Base-by-base conservation (phyloP, 176 grass and related monocot genomes). In the Puya raimondii region DNA sequence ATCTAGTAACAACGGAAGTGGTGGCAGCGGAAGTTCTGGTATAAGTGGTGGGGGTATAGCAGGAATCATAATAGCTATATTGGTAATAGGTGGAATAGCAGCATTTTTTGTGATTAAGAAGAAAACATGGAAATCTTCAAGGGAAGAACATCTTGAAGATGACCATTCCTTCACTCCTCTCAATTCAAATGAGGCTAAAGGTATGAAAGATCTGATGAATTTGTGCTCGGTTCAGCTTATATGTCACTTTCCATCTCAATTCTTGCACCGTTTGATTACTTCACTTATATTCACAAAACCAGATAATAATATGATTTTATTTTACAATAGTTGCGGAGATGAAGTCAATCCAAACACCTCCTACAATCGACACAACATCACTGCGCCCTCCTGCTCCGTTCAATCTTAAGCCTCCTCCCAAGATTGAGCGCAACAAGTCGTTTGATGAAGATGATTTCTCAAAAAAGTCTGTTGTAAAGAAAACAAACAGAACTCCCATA, bases 391-490 rank as follows among this genome's bases (percentile, higher is more conserved):
- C 84, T 42, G 65, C 84, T 74, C 76, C 80, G 67, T 25, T 84
- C 66, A 85, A 66, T 76, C 80, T 90, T 68, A 92, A 88, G 79
- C 94, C 94, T 53, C 94, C 94, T 48, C 80, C 77, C 18, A 84
- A 86, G 54, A 85, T 90, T 79, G 94, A 89, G 68, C 63, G 70
- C 49, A 71, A 87, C 61, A 88, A 84, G 67, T 91, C 92, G 42
- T 85, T 86, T 49, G 92, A 91, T 65, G 92, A 85, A 70, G 86
- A 92, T 81, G 84, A 92, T 68, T 88, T 85, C 74, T 76, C 78
- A 70, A 97, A 81, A 70, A 92, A 88, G 47, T 66, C 72, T 49
- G 72, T 76, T 18, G 1, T 64, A 17, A 89, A 81, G 84, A 97
- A 78, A 83, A 70, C n/a, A 49, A 80, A 83, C 66, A 22, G 51